These are phyloP conservation scores for Russula abietina DNA, from an alignment of 768 basidiomycete genomes.

Conservation along the genomic window DNA sequence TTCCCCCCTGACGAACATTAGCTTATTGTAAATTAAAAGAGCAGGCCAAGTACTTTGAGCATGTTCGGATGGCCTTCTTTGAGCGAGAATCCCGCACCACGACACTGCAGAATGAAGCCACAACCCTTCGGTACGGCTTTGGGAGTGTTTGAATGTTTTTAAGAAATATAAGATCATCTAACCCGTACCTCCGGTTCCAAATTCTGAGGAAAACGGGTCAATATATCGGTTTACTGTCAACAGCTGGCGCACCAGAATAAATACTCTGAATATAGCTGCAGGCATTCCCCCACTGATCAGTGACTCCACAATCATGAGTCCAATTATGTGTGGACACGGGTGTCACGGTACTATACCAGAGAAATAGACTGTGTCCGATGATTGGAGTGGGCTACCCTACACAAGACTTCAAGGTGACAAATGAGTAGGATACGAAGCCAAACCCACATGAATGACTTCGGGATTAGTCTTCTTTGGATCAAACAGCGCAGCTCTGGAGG, in stretches of 20 bases:
- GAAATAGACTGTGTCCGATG: slow-evolving; percentile 94
- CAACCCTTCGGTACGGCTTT: slow-evolving; percentile 86
- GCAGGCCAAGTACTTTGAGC: slow-evolving; percentile 47
- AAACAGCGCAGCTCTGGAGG: slow-evolving; percentile 73
- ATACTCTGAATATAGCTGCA: slow-evolving; percentile 89
- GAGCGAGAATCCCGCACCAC: slow-evolving; percentile 80
- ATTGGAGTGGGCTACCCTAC: slow-evolving; percentile 75
- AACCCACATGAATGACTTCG: slow-evolving; percentile 48
- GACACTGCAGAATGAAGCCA: slow-evolving; percentile 95
- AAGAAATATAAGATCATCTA: not conserved
- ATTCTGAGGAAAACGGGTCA: slow-evolving; percentile 43
- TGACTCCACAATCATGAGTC: slow-evolving; percentile 41
- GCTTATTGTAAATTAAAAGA: not conserved
- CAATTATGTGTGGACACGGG: not conserved
- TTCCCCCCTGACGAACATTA: slow-evolving; percentile 50
- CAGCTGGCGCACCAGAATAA: slow-evolving; percentile 54
- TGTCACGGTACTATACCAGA: slow-evolving; percentile 58
- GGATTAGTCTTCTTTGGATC: slow-evolving; percentile 60
- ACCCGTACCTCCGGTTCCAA: slow-evolving; percentile 73
- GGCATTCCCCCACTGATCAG: slow-evolving; percentile 84
- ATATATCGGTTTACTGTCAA: not conserved
- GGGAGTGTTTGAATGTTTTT: not conserved
- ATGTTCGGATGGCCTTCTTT: slow-evolving; percentile 80
- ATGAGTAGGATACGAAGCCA: not conserved
- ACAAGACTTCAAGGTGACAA: not conserved